Percentiles rank a stretch among this genome's conserved stretches.
These are phyloP conservation scores for Basipetospora chlamydospora DNA, from an alignment of 2,329 filamentous ascomycete genomes.

Conservation along the genomic window DNA sequence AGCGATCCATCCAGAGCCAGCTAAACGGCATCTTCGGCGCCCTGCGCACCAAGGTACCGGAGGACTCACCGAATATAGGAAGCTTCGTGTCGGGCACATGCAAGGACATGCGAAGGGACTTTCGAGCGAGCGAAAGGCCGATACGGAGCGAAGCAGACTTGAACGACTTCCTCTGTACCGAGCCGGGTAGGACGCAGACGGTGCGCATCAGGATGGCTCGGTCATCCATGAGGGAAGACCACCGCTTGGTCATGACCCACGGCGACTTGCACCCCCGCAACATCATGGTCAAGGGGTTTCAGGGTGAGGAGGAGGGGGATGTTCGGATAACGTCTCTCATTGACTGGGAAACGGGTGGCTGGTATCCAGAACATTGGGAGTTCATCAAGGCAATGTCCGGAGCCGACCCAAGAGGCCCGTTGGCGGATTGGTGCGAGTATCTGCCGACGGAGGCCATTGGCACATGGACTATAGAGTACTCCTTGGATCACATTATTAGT, in stretches of 20 bases:
- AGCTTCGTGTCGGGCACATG: too few species aligned
- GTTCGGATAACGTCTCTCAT: conserved; percentile 33
- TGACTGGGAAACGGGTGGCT: conserved; percentile 37
- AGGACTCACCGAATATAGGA: too few species aligned
- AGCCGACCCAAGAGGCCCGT: neutral
- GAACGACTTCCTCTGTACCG: neutral
- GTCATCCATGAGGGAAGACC: neutral
- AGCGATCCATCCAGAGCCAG: too few species aligned
- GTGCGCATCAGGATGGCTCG: neutral
- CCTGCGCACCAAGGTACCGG: too few species aligned
- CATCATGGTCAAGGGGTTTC: too few species aligned
- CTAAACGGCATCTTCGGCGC: too few species aligned
- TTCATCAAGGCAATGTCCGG: conserved; percentile 11
- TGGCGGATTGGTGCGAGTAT: neutral
- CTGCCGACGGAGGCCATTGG: neutral
- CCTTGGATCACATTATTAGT: neutral
- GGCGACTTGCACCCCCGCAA: conserved; percentile 19
- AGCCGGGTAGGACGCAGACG: neutral
- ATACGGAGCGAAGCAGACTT: neutral
- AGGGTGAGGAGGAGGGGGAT: conserved; percentile 21
- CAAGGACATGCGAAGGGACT: neutral
- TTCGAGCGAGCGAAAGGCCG: neutral
- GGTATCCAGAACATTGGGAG: conserved; percentile 20
- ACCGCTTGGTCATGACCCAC: conserved; percentile 17
- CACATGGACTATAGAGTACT: neutral